phyloP scores from a whole-genome alignment of 257 asterid species.

The Gentiana macrophylla region DNA sequence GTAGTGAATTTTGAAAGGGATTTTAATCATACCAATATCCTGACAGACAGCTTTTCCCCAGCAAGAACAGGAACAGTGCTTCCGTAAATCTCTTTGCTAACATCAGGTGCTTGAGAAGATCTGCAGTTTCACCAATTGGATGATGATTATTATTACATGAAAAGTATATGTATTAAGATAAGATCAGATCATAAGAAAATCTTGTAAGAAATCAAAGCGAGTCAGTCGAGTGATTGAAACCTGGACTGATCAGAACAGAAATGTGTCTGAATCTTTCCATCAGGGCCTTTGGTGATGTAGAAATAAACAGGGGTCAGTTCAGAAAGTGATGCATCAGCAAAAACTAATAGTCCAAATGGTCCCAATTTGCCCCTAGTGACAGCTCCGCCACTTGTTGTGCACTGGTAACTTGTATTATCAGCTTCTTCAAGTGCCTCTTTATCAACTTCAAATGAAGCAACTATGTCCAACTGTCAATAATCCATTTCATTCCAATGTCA shows the following conservation, averaged over 20 bases:
- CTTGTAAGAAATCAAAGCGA: background rate
- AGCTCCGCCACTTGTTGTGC: constrained; percentile 65
- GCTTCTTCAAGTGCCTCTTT: constrained; percentile 23
- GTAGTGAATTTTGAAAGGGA: too few species aligned
- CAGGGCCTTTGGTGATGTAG: constrained; percentile 41
- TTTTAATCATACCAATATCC: constrained; percentile 44
- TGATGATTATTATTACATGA: background rate
- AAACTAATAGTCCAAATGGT: constrained; percentile 68
- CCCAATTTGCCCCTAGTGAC: constrained; percentile 58
- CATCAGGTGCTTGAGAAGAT: constrained; percentile 62
- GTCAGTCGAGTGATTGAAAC: constrained; percentile 23
- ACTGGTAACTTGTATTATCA: constrained; percentile 22
- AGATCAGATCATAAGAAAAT: too few species aligned
- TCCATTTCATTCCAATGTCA: background rate
- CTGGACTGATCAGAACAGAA: constrained; percentile 68
- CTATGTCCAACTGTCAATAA: constrained; percentile 50
- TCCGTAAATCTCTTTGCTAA: constrained; percentile 55
- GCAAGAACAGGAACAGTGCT: constrained; percentile 61
- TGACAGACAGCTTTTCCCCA: constrained; percentile 45
- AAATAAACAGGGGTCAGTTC: constrained; percentile 73
- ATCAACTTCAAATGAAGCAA: constrained; percentile 49
- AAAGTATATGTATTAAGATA: background rate
- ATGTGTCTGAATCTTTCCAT: constrained; percentile 38
- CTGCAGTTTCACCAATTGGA: constrained; percentile 20
- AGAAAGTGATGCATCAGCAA: constrained; percentile 38